A percentile compares a stretch with the other conserved stretches of the same genome.
phyloP scores from a whole-genome alignment of 2,329 filamentous ascomycete genomes.

The Aspergillus pseudoviridinutans region DNA sequence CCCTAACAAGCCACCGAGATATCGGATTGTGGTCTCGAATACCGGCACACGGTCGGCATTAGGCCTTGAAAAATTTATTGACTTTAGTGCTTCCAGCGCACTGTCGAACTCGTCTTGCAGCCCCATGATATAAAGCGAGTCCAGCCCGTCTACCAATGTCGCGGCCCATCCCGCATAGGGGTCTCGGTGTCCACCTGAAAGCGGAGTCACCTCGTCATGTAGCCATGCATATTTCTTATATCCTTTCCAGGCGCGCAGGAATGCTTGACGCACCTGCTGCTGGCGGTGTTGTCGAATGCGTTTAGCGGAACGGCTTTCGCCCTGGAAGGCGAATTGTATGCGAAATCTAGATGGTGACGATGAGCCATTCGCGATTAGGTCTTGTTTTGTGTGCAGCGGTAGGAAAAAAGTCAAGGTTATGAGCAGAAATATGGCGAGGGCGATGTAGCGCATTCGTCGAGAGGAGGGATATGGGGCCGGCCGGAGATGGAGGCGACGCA shows the following conservation, averaged over 20 bases:
- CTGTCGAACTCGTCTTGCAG: constrained; percentile 71
- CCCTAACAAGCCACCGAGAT: constrained; percentile 74
- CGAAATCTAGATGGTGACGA: background rate
- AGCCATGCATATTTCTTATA: constrained; percentile 75
- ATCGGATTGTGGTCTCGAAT: constrained; percentile 88
- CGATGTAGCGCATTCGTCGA: background rate
- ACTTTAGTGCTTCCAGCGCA: constrained; percentile 60
- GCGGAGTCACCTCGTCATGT: constrained; percentile 75
- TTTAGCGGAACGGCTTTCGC: background rate
- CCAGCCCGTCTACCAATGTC: constrained; percentile 72
- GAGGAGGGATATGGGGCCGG: background rate
- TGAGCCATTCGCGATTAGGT: background rate
- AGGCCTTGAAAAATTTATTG: constrained; percentile 76
- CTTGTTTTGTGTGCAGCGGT: background rate
- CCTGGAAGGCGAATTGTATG: background rate
- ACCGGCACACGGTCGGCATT: constrained; percentile 54
- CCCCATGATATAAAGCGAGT: constrained; percentile 79
- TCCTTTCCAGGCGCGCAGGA: constrained; percentile 70
- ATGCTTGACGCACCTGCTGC: constrained; percentile 55
- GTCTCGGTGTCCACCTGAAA: constrained; percentile 64
- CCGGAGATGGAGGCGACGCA: background rate
- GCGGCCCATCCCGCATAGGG: constrained; percentile 87
- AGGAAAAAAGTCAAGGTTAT: background rate
- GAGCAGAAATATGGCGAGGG: background rate
- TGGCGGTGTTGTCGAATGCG: background rate